Base-by-base conservation (phyloP, 345 rosid genomes). In the Atalantia buxifolia region DNA sequence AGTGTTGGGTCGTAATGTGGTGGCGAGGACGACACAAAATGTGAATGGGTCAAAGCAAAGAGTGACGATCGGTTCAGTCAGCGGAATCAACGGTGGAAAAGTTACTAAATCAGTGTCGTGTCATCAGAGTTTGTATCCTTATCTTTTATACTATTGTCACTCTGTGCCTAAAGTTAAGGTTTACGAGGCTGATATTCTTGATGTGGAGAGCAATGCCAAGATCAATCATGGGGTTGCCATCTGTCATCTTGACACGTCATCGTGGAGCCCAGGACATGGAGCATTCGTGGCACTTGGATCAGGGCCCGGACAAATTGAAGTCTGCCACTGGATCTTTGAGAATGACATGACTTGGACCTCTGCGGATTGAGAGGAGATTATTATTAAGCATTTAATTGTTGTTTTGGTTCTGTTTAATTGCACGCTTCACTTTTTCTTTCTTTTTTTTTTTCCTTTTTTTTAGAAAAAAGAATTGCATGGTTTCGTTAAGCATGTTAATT, bases 251-350 rank as follows among this genome's bases (percentile, higher is more conserved):
- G 94, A 92, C 87, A 92, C 94, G 27, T 90, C 94, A 13, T 74
- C 92, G 0, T 92, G 93, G 97, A 84, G 97, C 61, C 84, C 87
- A 24, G 82, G 81, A 40, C 97, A 92, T 19, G 94, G 93, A 5
- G 94, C 97, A 2, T 92, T 92, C 64, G 78, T 79, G 82, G 90
- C 94, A 16, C 86, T 92, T 3, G 91, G 93, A 16, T 82, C 87
- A 12, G 53, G 84, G 12, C 94, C 97, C 0, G 97, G 97, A 24
- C 79, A 56, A 69, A 88, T 89, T 12, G 94, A 92, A 83, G 94
- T 89, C 12, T 92, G 97, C 78, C 97, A 92, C 75, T 92, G 97
- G 97, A 90, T 92, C 25, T 92, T 90, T 33, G 91, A 92, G 82
- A 90, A 89, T 60, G 97, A 90, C 62, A 79, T 92, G 92, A 88